Evolutionary conservation across 768 basidiomycete species (phyloP).

Genomic region (Phaffia tasmanica): DNA sequence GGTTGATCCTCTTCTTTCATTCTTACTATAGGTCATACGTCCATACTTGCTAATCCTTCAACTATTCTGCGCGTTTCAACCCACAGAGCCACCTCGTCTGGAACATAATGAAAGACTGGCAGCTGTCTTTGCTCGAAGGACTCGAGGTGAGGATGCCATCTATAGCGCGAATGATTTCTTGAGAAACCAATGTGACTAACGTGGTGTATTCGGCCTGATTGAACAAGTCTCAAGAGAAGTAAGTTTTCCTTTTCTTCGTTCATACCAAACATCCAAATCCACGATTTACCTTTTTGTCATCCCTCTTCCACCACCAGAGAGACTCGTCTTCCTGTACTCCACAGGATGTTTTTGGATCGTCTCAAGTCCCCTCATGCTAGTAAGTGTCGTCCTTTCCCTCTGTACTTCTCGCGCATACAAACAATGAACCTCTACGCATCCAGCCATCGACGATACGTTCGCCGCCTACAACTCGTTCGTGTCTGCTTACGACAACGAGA

Average conservation of each 20-base stretch:
- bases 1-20: constrained; percentile 39
- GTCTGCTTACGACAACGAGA: constrained; percentile 57
- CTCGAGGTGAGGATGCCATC: constrained; percentile 40
- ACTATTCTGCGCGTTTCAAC: constrained; percentile 28
- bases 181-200: background rate
- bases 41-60: background rate
- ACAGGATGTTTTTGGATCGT: constrained; percentile 53
- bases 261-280: background rate
- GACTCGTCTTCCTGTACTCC: constrained; percentile 45
- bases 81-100: constrained; percentile 49
- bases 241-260: background rate
- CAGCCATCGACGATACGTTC: constrained; percentile 69
- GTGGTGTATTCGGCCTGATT: constrained; percentile 34
- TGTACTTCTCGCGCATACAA: background rate
- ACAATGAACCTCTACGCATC: background rate
- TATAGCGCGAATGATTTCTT: constrained; percentile 29
- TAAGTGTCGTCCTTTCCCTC: constrained; percentile 35
- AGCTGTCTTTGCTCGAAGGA: constrained; percentile 51
- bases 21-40: background rate
- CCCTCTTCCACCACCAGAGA: constrained; percentile 37
- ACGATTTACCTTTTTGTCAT: background rate
- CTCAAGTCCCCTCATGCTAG: constrained; percentile 67
- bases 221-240: constrained; percentile 9
- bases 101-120: constrained; percentile 64
- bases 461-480: constrained; percentile 83